A percentile compares a stretch with the other conserved stretches of the same genome.
phyloP scores from a whole-genome alignment of 192 early-diverging fungal genomes.

The Bifiguratus adelaidae region DNA sequence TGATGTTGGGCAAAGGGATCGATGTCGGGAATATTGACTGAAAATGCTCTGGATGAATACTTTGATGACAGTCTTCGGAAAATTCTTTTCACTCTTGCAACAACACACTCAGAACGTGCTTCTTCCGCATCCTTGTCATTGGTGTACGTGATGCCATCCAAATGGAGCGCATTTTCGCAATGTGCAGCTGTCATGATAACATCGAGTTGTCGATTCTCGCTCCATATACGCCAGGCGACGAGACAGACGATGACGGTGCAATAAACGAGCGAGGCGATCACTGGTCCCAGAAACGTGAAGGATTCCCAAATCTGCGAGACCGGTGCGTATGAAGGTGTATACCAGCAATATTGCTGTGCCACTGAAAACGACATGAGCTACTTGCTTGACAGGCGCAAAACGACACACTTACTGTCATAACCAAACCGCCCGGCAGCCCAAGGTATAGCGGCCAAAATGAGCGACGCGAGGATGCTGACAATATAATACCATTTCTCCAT shows the following conservation, averaged over 20 bases:
- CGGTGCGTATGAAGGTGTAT: slow-evolving; percentile 2
- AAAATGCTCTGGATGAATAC: no score
- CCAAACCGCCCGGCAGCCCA: slow-evolving; percentile 2
- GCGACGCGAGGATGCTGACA: not conserved
- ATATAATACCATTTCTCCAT: slow-evolving; percentile 5
- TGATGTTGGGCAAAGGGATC: not conserved
- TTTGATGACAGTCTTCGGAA: no score
- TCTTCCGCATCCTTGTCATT: no score
- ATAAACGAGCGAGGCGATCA: slow-evolving; percentile 1
- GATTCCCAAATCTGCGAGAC: not conserved
- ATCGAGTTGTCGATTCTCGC: not conserved
- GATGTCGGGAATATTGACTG: not conserved
- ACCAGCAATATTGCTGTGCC: slow-evolving; percentile 8
- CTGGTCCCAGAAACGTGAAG: slow-evolving; percentile 1
- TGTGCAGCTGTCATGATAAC: no score
- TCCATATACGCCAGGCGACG: not conserved
- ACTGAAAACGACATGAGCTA: no score
- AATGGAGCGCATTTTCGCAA: no score
- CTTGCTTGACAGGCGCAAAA: no score
- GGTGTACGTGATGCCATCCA: no score
- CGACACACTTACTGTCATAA: not conserved
- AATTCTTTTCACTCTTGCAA: no score
- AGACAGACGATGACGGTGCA: slow-evolving; percentile 3
- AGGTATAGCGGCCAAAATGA: slow-evolving; percentile 1
- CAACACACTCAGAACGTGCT: no score